phyloP scores from a whole-genome alignment of 768 basidiomycete genomes.

The Sporobolomyces pararoseus region DNA sequence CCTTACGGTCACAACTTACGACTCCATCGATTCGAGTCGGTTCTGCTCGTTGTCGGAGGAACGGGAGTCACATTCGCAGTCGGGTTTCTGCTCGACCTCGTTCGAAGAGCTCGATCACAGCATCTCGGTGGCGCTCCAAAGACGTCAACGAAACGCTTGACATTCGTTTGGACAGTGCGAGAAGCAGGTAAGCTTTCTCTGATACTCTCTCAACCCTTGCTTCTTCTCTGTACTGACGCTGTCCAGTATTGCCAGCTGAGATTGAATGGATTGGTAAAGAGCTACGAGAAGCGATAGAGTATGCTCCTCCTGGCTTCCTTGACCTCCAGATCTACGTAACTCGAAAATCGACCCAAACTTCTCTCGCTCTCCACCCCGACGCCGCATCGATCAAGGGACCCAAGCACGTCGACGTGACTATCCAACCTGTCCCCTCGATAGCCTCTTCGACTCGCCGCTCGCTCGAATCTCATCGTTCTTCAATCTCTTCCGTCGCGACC shows the following conservation, averaged over 20 bases:
- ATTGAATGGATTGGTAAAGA: slow-evolving; percentile 17
- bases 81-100: slow-evolving; percentile 22
- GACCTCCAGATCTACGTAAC: slow-evolving; percentile 21
- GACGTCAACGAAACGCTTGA: slow-evolving; percentile 7
- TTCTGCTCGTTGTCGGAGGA: slow-evolving; percentile 23
- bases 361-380: neutral
- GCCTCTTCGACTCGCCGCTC: neutral
- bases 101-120: neutral
- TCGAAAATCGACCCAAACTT: too few relatives aligned
- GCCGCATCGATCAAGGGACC: neutral
- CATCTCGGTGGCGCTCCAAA: neutral
- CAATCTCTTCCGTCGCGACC: neutral
- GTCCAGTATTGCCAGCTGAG: slow-evolving; percentile 11
- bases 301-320: slow-evolving; percentile 27
- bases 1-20: slow-evolving; percentile 25
- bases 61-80: slow-evolving; percentile 24
- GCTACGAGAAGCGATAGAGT: slow-evolving; percentile 16
- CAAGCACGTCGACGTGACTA: neutral
- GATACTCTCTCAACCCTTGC: too few relatives aligned
- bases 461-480: neutral
- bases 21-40: slow-evolving; percentile 16
- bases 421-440: neutral
- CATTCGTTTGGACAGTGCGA: slow-evolving; percentile 12
- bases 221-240: too few relatives aligned
- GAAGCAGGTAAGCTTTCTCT: too few relatives aligned